Evolutionary conservation across 2,329 filamentous ascomycete genomes (phyloP).

Genomic region (Alternaria sp.): DNA sequence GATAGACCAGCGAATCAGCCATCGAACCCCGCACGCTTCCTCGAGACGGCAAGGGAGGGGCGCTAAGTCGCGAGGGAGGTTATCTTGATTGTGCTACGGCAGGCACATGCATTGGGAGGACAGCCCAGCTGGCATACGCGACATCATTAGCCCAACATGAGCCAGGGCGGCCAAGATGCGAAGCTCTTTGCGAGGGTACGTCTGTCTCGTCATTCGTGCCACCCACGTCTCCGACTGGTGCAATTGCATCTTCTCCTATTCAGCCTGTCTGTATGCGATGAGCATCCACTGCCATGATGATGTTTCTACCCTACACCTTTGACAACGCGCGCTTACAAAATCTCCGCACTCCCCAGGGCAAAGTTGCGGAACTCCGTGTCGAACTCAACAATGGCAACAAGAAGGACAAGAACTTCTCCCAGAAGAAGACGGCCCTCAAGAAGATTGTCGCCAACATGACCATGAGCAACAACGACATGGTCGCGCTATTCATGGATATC

Average conservation of each 20-base stretch:
- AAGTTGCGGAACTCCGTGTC: constrained; percentile 94
- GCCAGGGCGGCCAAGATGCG: constrained; percentile 84
- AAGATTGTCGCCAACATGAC: constrained; percentile 99
- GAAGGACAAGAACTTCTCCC: constrained; percentile 95
- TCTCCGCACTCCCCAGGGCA: constrained; percentile 73
- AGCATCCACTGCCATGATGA: constrained; percentile 27
- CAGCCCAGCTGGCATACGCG: constrained; percentile 22
- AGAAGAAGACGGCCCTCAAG: constrained; percentile 98
- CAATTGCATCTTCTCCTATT: constrained; percentile 8
- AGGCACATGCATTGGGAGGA: constrained; percentile 40
- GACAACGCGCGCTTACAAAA: constrained; percentile 59
- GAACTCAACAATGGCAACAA: constrained; percentile 93
- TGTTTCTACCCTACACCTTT: constrained; percentile 49
- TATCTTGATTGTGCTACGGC: constrained; percentile 31
- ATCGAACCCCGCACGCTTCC: constrained; percentile 15
- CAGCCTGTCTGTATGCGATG: neutral
- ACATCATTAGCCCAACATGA: constrained; percentile 57
- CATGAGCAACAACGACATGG: constrained; percentile 99
- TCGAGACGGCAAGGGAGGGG: constrained; percentile 24
- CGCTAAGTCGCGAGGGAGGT: constrained; percentile 37
- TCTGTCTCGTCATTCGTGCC: constrained; percentile 37
- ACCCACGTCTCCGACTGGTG: constrained; percentile 18
- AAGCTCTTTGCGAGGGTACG: constrained; percentile 98
- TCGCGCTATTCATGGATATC: constrained; percentile 93
- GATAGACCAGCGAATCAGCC: constrained; percentile 16